Conservation (phyloP, 2,329 filamentous ascomycete species). For the Pseudogymnoascus sp. region DNA sequence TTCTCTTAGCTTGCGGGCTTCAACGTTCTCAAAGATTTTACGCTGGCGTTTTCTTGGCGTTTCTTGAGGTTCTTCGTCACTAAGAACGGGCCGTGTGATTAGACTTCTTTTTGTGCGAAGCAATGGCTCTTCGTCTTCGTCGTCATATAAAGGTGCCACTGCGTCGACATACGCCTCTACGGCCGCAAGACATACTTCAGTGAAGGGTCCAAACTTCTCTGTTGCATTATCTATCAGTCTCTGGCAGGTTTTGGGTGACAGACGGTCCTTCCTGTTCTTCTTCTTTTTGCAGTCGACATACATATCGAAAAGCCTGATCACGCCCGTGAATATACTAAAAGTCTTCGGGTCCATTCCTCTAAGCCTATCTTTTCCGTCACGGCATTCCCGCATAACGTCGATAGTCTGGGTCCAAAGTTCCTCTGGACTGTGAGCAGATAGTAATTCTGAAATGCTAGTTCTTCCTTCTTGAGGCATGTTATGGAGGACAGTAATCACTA, state of each 20-base stretch:
- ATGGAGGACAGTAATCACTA: conserved; percentile 35
- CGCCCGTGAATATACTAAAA: conserved; percentile 14
- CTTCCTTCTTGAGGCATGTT: conserved; percentile 20
- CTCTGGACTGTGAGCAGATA: conserved; percentile 13
- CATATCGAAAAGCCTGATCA: conserved; percentile 24
- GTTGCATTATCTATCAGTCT: conserved; percentile 20
- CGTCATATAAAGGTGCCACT: conserved; percentile 7
- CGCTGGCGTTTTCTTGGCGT: conserved; percentile 30
- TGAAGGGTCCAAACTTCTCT: background rate
- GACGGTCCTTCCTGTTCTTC: conserved; percentile 13
- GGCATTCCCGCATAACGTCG: conserved; percentile 13
- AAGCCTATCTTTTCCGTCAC: background rate
- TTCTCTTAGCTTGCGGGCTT: conserved; percentile 40
- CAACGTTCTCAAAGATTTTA: conserved; percentile 39
- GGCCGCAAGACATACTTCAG: conserved; percentile 8
- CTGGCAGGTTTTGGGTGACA: conserved; percentile 19
- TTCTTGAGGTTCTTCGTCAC: conserved; percentile 11
- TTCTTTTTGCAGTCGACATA: conserved; percentile 25
- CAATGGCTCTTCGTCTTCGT: conserved; percentile 22
- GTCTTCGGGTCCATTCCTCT: conserved; percentile 16
- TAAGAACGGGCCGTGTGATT: background rate
- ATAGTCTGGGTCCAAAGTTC: conserved; percentile 17
- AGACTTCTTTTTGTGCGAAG: conserved; percentile 11
- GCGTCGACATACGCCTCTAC: background rate
- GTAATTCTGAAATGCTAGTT: conserved; percentile 12